phyloP scores from a whole-genome alignment of 139 green algal genomes.

The Nannochloris sp. region DNA sequence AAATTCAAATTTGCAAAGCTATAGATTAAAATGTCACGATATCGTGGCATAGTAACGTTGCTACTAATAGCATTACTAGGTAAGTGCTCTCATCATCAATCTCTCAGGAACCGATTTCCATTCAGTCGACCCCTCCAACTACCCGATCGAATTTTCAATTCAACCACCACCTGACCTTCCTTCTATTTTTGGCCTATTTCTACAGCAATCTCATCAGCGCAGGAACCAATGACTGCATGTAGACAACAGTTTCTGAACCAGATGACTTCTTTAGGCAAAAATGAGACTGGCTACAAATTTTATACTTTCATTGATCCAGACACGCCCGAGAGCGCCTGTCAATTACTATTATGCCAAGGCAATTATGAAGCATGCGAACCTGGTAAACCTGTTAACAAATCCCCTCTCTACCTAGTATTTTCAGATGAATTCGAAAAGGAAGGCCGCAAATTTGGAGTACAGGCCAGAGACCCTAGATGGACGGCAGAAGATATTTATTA shows the following conservation, averaged over 20 bases:
- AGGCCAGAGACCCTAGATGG: constrained; percentile 24
- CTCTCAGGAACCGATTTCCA: too few species aligned
- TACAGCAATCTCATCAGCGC: not conserved
- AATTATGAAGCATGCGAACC: not conserved
- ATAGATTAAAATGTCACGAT: too few species aligned
- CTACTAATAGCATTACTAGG: too few species aligned
- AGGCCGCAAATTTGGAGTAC: constrained; percentile 17
- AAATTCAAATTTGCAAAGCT: too few species aligned
- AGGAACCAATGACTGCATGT: not conserved
- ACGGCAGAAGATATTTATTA: constrained; percentile 33
- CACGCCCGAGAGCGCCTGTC: constrained; percentile 17
- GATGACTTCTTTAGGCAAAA: not conserved
- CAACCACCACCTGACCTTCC: too few species aligned
- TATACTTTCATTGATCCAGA: constrained; percentile 27
- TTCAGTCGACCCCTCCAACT: too few species aligned
- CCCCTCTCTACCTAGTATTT: constrained; percentile 32
- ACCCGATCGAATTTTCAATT: too few species aligned
- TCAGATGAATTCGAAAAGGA: constrained; percentile 38
- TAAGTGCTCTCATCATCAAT: too few species aligned
- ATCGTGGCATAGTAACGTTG: too few species aligned
- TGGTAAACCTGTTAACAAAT: not conserved
- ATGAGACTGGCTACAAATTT: not conserved
- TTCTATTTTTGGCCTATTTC: too few species aligned
- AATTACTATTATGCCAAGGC: constrained; percentile 6
- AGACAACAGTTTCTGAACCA: constrained; percentile 1